Base-by-base conservation (phyloP, 2,329 filamentous ascomycete species). In the Ophiosphaerella narmari region DNA sequence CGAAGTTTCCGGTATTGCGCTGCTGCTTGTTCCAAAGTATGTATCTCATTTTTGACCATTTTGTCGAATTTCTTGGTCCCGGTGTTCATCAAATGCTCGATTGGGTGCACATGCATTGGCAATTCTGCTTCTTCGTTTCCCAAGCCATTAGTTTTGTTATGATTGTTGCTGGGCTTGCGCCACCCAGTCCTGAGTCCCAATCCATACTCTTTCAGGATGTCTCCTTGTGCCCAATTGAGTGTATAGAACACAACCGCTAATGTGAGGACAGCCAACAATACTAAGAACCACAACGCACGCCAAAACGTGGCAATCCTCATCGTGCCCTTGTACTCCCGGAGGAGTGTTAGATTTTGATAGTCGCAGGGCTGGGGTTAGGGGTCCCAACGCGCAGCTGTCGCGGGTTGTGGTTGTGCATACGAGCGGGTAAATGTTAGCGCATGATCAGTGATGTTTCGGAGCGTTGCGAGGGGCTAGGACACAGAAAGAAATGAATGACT, bases 1-100 rank as follows among this genome's bases (percentile, higher is more conserved):
- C 78, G 63, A 11, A 73, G 66, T 23, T 57, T 43, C 9, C 78
- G 66, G 52, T 81, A 82, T 36, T 70, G 69, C 4, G 64, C 58
- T 21, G 78, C 75, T 5, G 78, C 77, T 40, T 68, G 65, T 11
- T 66, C 45, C 1, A 80, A 48, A n/a, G 60, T 70, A 34, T 63
- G 57, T 12, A 73, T 67, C 50, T 78, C 64, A 38, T 69, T 70
- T 7, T 59, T 53, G 21, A 76, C 45, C 7, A 73, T 46, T 7
- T 21, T 45, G 7, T 59, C 48, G 44, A 71, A 70, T 6, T 67
- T 56, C 13, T 54, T 54, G 50, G 76, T 64, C 37, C 72, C 74
- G 13, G 51, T 36, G 3, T 52, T 43, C 39, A 73, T 71, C 32
- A 77, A 62, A 21, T 64, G 58, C 46, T 74, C 69, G 45, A 77